These are phyloP conservation scores for Panaeolus papilionaceus DNA, from an alignment of 768 basidiomycete species.

Conservation along the genomic window DNA sequence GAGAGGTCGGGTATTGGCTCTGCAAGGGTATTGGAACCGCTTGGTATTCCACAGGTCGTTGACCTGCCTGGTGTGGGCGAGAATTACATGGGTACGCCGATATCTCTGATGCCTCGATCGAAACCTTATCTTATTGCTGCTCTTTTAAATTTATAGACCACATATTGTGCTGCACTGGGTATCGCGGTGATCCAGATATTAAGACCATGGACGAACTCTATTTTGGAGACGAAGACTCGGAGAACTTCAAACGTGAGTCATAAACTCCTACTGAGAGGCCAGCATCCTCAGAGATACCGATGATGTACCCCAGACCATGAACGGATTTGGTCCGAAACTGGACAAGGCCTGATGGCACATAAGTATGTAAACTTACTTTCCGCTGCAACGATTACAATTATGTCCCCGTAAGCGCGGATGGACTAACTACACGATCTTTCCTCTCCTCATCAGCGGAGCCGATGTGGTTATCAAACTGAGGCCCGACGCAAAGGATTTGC, in stretches of 20 bases:
- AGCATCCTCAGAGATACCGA: background rate
- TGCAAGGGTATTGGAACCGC: slow-evolving; percentile 46
- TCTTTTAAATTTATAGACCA: slow-evolving; percentile 45
- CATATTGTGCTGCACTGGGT: slow-evolving; percentile 39
- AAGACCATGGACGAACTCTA: slow-evolving; percentile 54
- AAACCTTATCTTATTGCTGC: background rate
- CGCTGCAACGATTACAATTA: background rate
- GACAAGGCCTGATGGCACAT: slow-evolving; percentile 54
- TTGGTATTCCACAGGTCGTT: slow-evolving; percentile 55
- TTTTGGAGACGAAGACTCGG: slow-evolving; percentile 35
- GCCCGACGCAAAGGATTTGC: slow-evolving; percentile 52
- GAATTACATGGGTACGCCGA: slow-evolving; percentile 56
- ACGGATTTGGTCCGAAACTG: slow-evolving; percentile 37
- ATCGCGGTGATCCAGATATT: slow-evolving; percentile 47
- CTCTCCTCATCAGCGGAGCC: slow-evolving; percentile 41
- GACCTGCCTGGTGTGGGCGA: slow-evolving; percentile 84
- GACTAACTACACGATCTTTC: background rate
- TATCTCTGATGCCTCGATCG: background rate
- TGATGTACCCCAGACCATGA: slow-evolving; percentile 19
- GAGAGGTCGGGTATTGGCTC: slow-evolving; percentile 70
- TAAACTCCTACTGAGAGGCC: background rate
- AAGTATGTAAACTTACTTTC: slow-evolving; percentile 43
- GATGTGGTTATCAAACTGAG: slow-evolving; percentile 65
- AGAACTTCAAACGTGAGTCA: slow-evolving; percentile 43
- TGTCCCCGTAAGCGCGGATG: too few relatives aligned